Base-by-base conservation (phyloP, 768 basidiomycete genomes). In the Termitomyces sp. region DNA sequence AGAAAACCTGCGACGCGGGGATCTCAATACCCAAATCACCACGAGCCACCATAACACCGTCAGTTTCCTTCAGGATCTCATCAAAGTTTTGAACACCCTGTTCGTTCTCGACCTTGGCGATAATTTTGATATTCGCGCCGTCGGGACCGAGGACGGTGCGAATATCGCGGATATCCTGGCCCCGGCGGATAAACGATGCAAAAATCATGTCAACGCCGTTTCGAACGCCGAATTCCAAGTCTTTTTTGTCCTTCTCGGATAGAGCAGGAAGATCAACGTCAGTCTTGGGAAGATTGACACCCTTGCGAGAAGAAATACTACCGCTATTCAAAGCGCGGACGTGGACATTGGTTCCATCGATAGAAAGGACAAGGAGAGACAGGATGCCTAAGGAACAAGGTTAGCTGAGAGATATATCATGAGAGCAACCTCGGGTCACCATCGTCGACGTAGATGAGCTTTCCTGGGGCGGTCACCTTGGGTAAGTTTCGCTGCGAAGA, bases 31-130 rank as follows among this genome's bases (percentile, higher is more conserved):
- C 97, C 50, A 99, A 81, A 71, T 99, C 97, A 72, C 97, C 97
- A 75, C 97, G 93, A 62, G 97, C 97, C 62, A 99, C 97, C 97
- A 99, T 99, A 64, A 99, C 97, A 77, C 97, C 97, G 70, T 99
- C 97, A 31, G 89, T 83, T 71, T 89, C 97, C 66, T 81, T 86
- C 66, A 99, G 73, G 66, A 99, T 99, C 74, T 98, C 95, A 73
- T 98, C 97, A 76, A 99, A 99, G 83, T 98, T 98, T 65, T 86
- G 84, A 46, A 99, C 91, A 71, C 97, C 97, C 75, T 99, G 97
- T 73, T 98, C 92, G 75, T 99, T 99, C 75, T 99, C 97, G 63
- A 99, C 98, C 76, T 99, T 99, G 76, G 96, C 94, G 64, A 99
- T 98, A 71, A 99, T 94, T 76, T 98, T 98, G 81, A 99, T 94